Conservation (phyloP, 2,329 filamentous ascomycete genomes). For the Pestalotiopsis sp. region DNA sequence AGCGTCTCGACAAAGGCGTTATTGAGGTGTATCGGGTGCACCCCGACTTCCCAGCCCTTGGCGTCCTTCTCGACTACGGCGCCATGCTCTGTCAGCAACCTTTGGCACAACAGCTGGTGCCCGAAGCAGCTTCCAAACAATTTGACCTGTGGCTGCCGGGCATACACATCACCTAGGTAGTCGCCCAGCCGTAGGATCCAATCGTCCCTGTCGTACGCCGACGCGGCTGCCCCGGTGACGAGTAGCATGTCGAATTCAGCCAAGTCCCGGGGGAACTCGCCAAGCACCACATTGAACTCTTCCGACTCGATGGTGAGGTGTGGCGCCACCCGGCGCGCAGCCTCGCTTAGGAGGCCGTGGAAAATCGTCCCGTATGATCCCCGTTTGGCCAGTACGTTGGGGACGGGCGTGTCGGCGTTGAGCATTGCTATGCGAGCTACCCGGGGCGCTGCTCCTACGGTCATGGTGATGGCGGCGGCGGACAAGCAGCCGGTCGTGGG, state of each 20-base stretch:
- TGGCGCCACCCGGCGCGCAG: not conserved
- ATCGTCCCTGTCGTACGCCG: constrained; percentile 11
- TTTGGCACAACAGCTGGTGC: constrained; percentile 37
- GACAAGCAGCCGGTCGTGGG: not conserved
- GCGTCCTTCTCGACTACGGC: constrained; percentile 20
- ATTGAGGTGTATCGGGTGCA: constrained; percentile 17
- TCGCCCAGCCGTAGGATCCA: constrained; percentile 12
- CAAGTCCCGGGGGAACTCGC: constrained; percentile 31
- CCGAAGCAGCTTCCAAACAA: constrained; percentile 43
- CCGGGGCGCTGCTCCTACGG: not conserved
- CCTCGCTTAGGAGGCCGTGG: not conserved
- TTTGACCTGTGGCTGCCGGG: constrained; percentile 26
- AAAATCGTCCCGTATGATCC: not conserved
- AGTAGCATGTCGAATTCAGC: constrained; percentile 33
- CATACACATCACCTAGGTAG: constrained; percentile 27
- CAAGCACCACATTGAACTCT: constrained; percentile 37
- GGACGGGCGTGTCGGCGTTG: constrained; percentile 1
- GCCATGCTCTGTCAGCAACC: constrained; percentile 29
- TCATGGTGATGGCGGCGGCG: not conserved
- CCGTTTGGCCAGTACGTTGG: not conserved
- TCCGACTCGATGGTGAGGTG: constrained; percentile 25
- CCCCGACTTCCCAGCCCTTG: constrained; percentile 25
- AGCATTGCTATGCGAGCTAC: not conserved
- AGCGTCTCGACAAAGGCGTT: constrained; percentile 18
- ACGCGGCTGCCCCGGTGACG: constrained; percentile 36